Evolutionary conservation across 2,329 filamentous ascomycete genomes (phyloP).

Genomic region (Seiridium unicorne): DNA sequence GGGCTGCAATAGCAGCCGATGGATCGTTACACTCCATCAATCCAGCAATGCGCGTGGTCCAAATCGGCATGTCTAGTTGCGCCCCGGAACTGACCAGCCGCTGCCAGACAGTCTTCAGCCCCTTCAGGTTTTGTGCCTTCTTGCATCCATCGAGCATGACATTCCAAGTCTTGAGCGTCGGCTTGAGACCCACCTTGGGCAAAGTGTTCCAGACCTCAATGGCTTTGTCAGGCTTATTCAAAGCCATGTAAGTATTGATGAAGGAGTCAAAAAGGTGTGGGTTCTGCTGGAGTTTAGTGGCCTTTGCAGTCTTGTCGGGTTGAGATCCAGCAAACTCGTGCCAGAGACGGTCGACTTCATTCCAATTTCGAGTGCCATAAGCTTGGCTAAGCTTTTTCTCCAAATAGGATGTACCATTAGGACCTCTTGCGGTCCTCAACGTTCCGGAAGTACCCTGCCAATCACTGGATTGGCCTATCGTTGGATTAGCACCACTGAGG

Average conservation of each 20-base stretch:
- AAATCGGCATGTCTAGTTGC: conserved; percentile 62
- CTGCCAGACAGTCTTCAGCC: conserved; percentile 66
- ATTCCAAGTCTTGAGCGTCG: conserved; percentile 67
- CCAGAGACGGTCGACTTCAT: conserved; percentile 24
- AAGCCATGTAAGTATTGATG: conserved; percentile 23
- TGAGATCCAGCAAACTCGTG: conserved; percentile 17
- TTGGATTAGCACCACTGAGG: conserved; percentile 10
- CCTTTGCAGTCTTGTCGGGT: conserved; percentile 12
- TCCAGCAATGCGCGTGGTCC: conserved; percentile 69
- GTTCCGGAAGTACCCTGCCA: background rate
- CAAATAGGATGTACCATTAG: conserved; percentile 6
- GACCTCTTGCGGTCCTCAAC: background rate
- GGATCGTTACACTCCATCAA: conserved; percentile 56
- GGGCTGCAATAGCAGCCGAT: conserved; percentile 57
- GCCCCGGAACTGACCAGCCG: conserved; percentile 57
- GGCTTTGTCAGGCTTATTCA: conserved; percentile 25
- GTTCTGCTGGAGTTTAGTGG: conserved; percentile 16
- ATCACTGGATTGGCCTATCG: background rate
- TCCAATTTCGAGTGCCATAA: conserved; percentile 11
- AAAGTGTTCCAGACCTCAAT: conserved; percentile 24
- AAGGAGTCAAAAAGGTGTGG: conserved; percentile 25
- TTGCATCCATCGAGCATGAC: conserved; percentile 71
- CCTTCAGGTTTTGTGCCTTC: conserved; percentile 54
- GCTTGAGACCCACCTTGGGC: conserved; percentile 45
- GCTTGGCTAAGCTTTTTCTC: conserved; percentile 14